Conservation (phyloP, 768 basidiomycete genomes). For the Tremella mesenterica region DNA sequence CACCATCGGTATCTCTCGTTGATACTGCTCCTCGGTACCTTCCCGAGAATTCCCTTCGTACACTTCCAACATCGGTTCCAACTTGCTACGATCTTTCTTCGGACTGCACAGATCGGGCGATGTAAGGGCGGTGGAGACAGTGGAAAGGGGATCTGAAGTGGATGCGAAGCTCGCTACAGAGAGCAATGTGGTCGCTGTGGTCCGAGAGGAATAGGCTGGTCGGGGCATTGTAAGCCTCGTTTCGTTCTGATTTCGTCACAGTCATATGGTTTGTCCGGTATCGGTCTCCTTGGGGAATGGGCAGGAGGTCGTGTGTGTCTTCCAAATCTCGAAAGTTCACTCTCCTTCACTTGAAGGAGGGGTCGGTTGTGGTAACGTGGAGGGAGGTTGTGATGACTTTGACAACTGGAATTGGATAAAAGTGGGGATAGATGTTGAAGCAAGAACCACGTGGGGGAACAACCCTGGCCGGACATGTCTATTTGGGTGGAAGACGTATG, state of each 20-base stretch:
- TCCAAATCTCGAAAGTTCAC: too few species aligned
- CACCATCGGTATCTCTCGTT: too few species aligned
- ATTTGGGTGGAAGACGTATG: neutral
- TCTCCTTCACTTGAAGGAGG: neutral
- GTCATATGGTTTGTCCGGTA: too few species aligned
- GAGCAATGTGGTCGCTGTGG: slow-evolving; percentile 23
- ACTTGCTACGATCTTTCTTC: slow-evolving; percentile 4
- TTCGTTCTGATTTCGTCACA: too few species aligned
- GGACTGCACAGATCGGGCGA: slow-evolving; percentile 23
- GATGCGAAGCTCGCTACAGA: slow-evolving; percentile 20
- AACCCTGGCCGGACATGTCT: neutral
- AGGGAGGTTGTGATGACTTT: too few species aligned
- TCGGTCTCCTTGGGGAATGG: neutral
- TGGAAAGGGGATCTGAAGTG: slow-evolving; percentile 10
- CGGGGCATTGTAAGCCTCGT: too few species aligned
- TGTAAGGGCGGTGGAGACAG: slow-evolving; percentile 24
- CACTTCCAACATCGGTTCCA: slow-evolving; percentile 21
- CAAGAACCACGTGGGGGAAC: too few species aligned
- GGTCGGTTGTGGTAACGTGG: neutral
- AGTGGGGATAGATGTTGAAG: too few species aligned
- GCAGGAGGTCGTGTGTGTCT: neutral
- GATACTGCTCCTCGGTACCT: slow-evolving; percentile 2
- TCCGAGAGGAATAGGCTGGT: slow-evolving; percentile 12
- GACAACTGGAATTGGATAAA: too few species aligned
- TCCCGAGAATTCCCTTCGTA: slow-evolving; percentile 15